Evolutionary conservation across 2,329 filamentous ascomycete genomes (phyloP), one percentile per base, ranked within the genome.

Genomic region (Beauveria sp.): DNA sequence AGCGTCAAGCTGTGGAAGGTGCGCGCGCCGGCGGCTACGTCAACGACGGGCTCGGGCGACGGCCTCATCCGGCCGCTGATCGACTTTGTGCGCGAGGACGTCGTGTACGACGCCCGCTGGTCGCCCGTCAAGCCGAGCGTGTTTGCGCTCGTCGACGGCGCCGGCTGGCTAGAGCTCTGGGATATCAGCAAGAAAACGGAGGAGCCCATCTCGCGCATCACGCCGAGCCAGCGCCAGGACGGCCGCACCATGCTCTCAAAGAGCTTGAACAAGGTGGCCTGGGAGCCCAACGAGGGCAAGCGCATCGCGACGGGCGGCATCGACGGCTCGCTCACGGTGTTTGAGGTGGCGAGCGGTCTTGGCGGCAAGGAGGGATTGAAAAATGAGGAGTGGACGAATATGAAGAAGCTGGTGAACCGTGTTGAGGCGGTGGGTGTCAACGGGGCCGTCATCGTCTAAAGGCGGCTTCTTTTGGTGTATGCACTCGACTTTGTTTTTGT

Each of bases 1-100:
- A 96, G 89, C 67, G 92, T 97, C 67, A 97, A 96, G 76, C 80
- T 99, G 18, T 99, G 94, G 94, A 94, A 94, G 74, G 89, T 96
- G 16, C 89, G 92, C 46, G 88, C 91, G 1, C 90, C 90, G 1
- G 88, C 89, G 0, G 87, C 88, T 2, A 87, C 85, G 5, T 85
- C 84, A 18, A 87, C 87, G 0, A 80, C 81, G 28, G 80, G 77
- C 14, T 74, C 77, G 26, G 66, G 79, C 66, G 79, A 83, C 64
- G 77, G 79, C 47, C 73, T 75, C 40, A 86, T 93, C 34, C 75
- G 82, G 3, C 94, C 94, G 0, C 80, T 99, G 28, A 82, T 97
- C 14, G 92, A 97, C 65, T 91, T 99, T 70, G 88, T 90, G 22
- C 88, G 94, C 59, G 96, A 99, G 76, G 96, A 99, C 69, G 88